Percentiles rank a stretch among this genome's conserved stretches.
phyloP scores from a whole-genome alignment of 2,329 filamentous ascomycete species.

The Ilyonectria robusta region DNA sequence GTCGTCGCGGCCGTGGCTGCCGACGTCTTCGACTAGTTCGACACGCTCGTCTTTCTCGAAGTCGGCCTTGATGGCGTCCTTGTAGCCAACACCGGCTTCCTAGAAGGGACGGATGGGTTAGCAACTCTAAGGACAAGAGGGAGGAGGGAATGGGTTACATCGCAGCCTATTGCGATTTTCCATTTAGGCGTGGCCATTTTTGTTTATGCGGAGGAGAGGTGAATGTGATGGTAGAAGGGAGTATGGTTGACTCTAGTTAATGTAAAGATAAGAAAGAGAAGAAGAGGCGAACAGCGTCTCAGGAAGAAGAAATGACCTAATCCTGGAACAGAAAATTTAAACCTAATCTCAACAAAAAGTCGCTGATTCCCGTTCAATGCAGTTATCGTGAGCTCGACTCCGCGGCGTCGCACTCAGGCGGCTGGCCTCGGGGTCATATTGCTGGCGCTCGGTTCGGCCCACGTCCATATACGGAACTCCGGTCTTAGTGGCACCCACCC shows the following conservation, averaged over 20 bases:
- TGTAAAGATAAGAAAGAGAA: slow-evolving; percentile 7
- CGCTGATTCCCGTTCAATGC: slow-evolving; percentile 1
- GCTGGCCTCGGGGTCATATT: slow-evolving; percentile 19
- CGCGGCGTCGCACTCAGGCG: not conserved
- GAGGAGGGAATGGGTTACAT: slow-evolving; percentile 55
- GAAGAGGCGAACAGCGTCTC: not conserved
- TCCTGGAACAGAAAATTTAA: not conserved
- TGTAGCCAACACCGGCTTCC: slow-evolving; percentile 85
- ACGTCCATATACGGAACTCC: slow-evolving; percentile 30
- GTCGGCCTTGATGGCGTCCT: slow-evolving; percentile 81
- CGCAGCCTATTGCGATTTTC: slow-evolving; percentile 68
- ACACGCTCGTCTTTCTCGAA: slow-evolving; percentile 79
- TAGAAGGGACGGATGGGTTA: slow-evolving; percentile 38
- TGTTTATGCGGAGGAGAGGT: slow-evolving; percentile 26
- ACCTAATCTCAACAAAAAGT: not conserved
- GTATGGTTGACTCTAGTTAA: not conserved
- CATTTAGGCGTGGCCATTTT: slow-evolving; percentile 62
- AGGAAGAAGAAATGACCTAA: not conserved
- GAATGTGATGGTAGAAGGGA: slow-evolving; percentile 6
- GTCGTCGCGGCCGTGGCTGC: slow-evolving; percentile 75
- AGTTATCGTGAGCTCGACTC: slow-evolving; percentile 8
- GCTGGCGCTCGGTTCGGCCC: slow-evolving; percentile 20
- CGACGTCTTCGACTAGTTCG: slow-evolving; percentile 74
- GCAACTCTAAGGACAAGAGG: not conserved
- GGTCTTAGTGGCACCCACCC: slow-evolving; percentile 24